Conservation (phyloP, 73 alveolate species). For the Symbiodinium natans region DNA sequence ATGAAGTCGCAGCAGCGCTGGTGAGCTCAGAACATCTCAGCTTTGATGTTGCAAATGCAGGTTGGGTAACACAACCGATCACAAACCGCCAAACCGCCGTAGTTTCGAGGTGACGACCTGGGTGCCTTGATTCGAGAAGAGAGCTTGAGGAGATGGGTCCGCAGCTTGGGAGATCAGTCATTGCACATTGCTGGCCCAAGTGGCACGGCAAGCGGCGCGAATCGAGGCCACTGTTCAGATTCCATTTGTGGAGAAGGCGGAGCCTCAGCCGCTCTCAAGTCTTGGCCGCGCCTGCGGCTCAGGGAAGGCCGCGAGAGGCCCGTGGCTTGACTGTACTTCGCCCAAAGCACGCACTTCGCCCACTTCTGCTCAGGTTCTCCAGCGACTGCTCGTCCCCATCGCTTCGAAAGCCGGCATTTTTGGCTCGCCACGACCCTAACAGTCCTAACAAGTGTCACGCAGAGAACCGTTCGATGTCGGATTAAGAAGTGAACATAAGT, state of each 20-base stretch:
- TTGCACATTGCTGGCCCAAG: neutral
- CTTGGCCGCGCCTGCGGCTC: conserved; percentile 51
- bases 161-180: neutral
- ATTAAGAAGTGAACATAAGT: too few relatives aligned
- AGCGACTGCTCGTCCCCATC: conserved; percentile 53
- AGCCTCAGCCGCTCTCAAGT: conserved; percentile 32
- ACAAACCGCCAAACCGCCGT: neutral
- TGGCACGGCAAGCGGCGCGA: neutral
- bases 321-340: too few relatives aligned
- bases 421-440: conserved; percentile 16
- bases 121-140: conserved; percentile 72
- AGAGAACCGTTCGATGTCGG: neutral
- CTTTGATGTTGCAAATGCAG: neutral
- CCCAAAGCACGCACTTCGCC: too few relatives aligned
- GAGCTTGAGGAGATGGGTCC: conserved; percentile 58
- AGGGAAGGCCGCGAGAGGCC: neutral
- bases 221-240: conserved; percentile 43
- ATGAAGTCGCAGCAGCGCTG: conserved; percentile 69
- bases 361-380: conserved; percentile 49
- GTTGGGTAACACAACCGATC: too few relatives aligned
- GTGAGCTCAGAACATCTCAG: neutral
- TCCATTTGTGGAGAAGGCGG: conserved; percentile 48
- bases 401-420: conserved; percentile 56
- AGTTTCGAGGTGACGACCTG: conserved; percentile 56
- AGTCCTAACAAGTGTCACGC: neutral